phyloP scores from a whole-genome alignment of 805 yeast species.

The Ogataea ramenticola region DNA sequence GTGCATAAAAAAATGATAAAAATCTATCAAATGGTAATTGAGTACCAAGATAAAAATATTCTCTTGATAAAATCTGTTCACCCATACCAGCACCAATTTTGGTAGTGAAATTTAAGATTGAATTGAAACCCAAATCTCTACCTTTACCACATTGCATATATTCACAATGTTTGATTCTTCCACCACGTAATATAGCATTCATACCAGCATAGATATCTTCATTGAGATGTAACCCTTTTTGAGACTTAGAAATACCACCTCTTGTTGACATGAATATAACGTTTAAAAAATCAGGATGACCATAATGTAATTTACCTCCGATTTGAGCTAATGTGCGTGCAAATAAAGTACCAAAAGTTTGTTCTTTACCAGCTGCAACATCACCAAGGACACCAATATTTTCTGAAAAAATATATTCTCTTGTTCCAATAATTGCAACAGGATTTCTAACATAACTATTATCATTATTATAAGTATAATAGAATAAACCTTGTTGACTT shows the following conservation, averaged over 20 bases:
- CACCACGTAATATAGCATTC: slow-evolving; percentile 72
- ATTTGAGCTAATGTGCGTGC: slow-evolving; percentile 76
- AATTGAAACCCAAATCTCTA: slow-evolving; percentile 77
- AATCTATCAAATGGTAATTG: slow-evolving; percentile 73
- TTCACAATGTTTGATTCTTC: slow-evolving; percentile 78
- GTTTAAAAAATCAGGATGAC: slow-evolving; percentile 80
- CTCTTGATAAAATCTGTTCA: slow-evolving; percentile 78
- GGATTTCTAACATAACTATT: slow-evolving; percentile 31
- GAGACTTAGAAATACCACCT: slow-evolving; percentile 85
- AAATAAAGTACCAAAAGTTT: slow-evolving; percentile 78
- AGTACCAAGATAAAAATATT: slow-evolving; percentile 71
- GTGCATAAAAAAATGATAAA: slow-evolving; percentile 75
- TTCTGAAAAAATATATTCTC: slow-evolving; percentile 80
- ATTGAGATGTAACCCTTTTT: slow-evolving; percentile 73
- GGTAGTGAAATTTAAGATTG: slow-evolving; percentile 74
- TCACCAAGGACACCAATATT: slow-evolving; percentile 79
- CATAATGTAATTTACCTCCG: slow-evolving; percentile 81
- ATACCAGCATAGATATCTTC: slow-evolving; percentile 87
- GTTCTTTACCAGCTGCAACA: slow-evolving; percentile 85
- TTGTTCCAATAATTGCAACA: slow-evolving; percentile 77
- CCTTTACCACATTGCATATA: slow-evolving; percentile 85
- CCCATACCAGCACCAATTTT: slow-evolving; percentile 92
- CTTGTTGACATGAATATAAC: slow-evolving; percentile 73
- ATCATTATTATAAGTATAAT: slow-evolving; percentile 12
- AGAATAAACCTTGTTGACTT: no score